Base-by-base conservation (phyloP, 352 stramenopile species). In the Pythium rishiriense region DNA sequence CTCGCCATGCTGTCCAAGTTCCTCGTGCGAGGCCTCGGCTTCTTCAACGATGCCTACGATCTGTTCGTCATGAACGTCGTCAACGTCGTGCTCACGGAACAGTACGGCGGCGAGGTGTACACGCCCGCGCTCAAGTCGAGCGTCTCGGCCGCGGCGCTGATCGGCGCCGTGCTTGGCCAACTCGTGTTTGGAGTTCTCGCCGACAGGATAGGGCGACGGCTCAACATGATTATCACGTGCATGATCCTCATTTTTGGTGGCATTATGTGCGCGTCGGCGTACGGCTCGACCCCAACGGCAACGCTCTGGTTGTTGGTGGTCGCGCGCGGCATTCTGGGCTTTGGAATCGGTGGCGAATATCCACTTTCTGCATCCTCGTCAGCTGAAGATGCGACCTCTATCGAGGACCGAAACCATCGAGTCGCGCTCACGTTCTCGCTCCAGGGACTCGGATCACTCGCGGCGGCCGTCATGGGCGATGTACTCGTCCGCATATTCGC, bases 61-160 rank as follows among this genome's bases (percentile, higher is more conserved):
- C 69, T 79, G 28, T 76, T 79, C 43, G 69, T 79, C 42, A 79
- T 79, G 72, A 79, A 79, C 60, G 63, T 79, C 26, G 63, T 79
- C 68, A 79, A 76, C 62, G 66, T 79, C 33, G 66, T 79, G 24
- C 69, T 79, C 53, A 64, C 68, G 42, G 72, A 79, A 47, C 60
- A 73, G 39, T 79, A 73, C 53, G 67, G 66, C 5, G 47, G 43
- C 31, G 49, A 74, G 29, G 72, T 75, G 4, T 79, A 79, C 63
- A 73, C 70, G 19, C 45, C 72, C 9, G 24, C 37, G 33, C 45
- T 76, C 28, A 76, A 75, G 51, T 73, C 69, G 31, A 42, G 41
- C 14, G 69, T 79, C 10, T 74, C 66, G 37, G 69, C 69, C 8
- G 72, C 72, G 3, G 72, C 69, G n/a, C 19, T 76, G 15, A 50